Evolutionary conservation across 2,329 filamentous ascomycete genomes (phyloP).

Genomic region (Claviceps arundinis): DNA sequence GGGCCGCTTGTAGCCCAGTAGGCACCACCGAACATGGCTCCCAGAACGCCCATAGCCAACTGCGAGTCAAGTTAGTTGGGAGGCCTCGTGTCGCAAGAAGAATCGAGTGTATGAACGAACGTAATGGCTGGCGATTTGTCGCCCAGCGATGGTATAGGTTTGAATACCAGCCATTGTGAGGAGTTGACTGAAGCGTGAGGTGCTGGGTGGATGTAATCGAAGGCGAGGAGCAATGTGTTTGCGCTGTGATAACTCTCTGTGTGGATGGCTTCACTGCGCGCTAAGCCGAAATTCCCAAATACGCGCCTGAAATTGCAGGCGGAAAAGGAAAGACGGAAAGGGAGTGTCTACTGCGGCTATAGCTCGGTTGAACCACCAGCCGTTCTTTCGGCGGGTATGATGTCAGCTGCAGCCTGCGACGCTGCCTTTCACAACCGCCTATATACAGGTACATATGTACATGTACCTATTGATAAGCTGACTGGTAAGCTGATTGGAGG

Average conservation of each 20-base stretch:
- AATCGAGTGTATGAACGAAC: slow-evolving; percentile 27
- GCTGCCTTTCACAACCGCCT: too few relatives aligned
- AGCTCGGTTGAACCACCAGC: slow-evolving; percentile 12
- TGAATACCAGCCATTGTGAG: slow-evolving; percentile 25
- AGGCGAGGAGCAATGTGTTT: neutral
- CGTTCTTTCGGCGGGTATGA: neutral
- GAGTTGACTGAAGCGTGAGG: slow-evolving; percentile 10
- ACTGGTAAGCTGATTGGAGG: too few relatives aligned
- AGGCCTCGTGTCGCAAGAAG: neutral
- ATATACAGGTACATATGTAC: too few relatives aligned
- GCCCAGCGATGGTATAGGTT: slow-evolving; percentile 43
- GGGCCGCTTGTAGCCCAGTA: slow-evolving; percentile 31
- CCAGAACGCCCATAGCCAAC: slow-evolving; percentile 46
- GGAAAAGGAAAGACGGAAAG: slow-evolving; percentile 3
- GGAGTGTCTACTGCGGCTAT: slow-evolving; percentile 13
- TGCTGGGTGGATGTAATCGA: slow-evolving; percentile 6
- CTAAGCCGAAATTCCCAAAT: slow-evolving; percentile 11
- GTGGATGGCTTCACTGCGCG: slow-evolving; percentile 8
- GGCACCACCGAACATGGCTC: slow-evolving; percentile 34
- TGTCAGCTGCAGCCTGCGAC: neutral
- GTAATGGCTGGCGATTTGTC: slow-evolving; percentile 47
- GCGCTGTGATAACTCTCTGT: slow-evolving; percentile 13
- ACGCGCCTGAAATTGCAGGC: slow-evolving; percentile 23
- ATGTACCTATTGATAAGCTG: too few relatives aligned
- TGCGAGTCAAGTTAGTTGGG: slow-evolving; percentile 15